Conservation (phyloP, 495 filamentous ascomycete genomes). For the Tuber umbilicatum region DNA sequence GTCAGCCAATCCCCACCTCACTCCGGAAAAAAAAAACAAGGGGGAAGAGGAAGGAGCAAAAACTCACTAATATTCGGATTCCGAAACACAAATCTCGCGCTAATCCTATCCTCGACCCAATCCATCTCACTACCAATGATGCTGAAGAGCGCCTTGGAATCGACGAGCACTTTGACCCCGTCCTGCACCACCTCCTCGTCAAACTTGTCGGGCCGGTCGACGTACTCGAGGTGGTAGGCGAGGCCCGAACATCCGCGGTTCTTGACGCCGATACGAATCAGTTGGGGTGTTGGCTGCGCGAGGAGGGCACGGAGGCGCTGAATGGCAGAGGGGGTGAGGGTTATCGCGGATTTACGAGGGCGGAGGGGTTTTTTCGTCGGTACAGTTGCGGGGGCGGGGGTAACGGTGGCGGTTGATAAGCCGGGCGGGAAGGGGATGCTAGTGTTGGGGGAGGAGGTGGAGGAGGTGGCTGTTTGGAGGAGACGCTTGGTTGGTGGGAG, state of each 20-base stretch:
- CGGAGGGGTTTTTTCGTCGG: constrained; percentile 53
- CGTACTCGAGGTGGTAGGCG: constrained; percentile 92
- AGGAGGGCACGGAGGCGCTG: constrained; percentile 67
- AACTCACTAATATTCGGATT: constrained; percentile 97
- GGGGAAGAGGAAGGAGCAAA: constrained; percentile 8
- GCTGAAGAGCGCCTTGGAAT: constrained; percentile 93
- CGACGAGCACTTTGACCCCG: constrained; percentile 89
- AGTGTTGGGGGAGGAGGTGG: background rate
- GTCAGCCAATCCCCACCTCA: constrained; percentile 42
- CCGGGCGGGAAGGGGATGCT: background rate
- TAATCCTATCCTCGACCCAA: constrained; percentile 93
- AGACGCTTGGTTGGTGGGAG: background rate
- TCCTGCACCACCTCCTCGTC: constrained; percentile 94
- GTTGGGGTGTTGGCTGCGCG: constrained; percentile 73
- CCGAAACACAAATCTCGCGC: constrained; percentile 79
- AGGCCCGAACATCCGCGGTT: constrained; percentile 93
- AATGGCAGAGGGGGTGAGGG: constrained; percentile 69
- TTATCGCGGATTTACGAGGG: constrained; percentile 84
- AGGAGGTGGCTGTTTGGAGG: background rate
- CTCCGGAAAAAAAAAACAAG: background rate
- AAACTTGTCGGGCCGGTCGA: constrained; percentile 77
- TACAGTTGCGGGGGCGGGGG: background rate
- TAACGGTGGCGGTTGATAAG: background rate
- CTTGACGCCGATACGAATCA: constrained; percentile 89
- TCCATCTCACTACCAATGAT: constrained; percentile 99